Evolutionary conservation across 768 basidiomycete genomes (phyloP), one percentile per base, ranked within the genome.

Genomic region (Tricholoma terreum): DNA sequence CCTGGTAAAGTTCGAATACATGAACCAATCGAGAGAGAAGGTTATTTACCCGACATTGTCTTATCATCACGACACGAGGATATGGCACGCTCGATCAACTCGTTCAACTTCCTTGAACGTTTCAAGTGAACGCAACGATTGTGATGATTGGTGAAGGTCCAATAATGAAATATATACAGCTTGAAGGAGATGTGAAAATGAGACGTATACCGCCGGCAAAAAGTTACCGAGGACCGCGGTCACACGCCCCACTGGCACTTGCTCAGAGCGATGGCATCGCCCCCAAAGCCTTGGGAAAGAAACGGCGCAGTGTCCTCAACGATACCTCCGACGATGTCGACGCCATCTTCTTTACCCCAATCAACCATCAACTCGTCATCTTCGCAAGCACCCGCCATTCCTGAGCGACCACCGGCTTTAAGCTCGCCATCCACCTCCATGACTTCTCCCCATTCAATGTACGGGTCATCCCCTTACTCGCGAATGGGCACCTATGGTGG

Each of bases 201-300:
- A 10, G 10, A 33, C 31, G 10, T 33, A 33, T 10, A 33, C 5
- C 31, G 10, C 48, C 24, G 48, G 48, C 31, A 49, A 6, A 15
- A 21, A 22, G 14, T 49, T 46, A 49, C 48, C 48, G 48, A 27
- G 48, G 17, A 22, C 48, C 48, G 27, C 30, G 22, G 6, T 8
- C 34, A 19, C 10, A 34, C 31, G 9, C 22, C 33, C 34, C 38
- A 31, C 34, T 50, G 49, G 57, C 52, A 3, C 42, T 55, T 40
- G 21, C 35, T 30, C 21, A 45, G 40, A 27, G 63, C 69, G 40
- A 92, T 92, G 90, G 84, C 81, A 35, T 90, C 91, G 19, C 92
- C 92, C 49, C 92, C 91, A 68, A 94, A 93, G 70, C 92, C 92
- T 62, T 94, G 92, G 92, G 92, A 94, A 71, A 82, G 85, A 53